Evolutionary conservation across 2,329 filamentous ascomycete species (phyloP).

Genomic region (Ascochyta rabiei): DNA sequence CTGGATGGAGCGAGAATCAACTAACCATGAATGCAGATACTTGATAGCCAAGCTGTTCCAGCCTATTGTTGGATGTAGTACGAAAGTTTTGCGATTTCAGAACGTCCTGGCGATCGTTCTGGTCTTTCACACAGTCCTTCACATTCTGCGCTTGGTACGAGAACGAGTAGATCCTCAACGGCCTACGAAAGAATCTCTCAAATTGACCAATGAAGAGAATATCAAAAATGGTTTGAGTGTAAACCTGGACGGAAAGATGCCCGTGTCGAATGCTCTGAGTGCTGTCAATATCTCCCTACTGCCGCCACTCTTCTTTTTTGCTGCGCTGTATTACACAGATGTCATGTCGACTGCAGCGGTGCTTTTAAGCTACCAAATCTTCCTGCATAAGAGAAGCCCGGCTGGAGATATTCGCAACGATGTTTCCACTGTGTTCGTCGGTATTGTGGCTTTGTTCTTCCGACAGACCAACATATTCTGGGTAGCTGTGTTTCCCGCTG

Average conservation of each 20-base stretch:
- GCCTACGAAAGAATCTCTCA: not conserved
- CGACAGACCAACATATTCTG: conserved; percentile 98
- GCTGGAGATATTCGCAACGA: conserved; percentile 17
- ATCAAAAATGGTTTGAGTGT: not conserved
- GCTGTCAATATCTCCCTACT: conserved; percentile 84
- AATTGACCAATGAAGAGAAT: not conserved
- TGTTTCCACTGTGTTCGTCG: conserved; percentile 56
- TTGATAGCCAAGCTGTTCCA: conserved; percentile 48
- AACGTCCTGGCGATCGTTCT: conserved; percentile 49
- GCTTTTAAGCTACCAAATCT: conserved; percentile 67
- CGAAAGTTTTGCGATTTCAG: conserved; percentile 45
- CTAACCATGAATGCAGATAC: conserved; percentile 40
- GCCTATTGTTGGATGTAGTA: conserved; percentile 50
- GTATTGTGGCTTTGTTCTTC: conserved; percentile 73
- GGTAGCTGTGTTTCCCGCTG: conserved; percentile 79
- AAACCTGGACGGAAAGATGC: conserved; percentile 36
- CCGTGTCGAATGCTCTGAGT: conserved; percentile 57
- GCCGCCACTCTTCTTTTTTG: conserved; percentile 94
- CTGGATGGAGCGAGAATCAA: not conserved
- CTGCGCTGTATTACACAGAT: conserved; percentile 93
- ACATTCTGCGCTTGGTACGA: conserved; percentile 3
- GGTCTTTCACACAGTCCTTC: conserved; percentile 26
- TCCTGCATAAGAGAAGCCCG: conserved; percentile 39
- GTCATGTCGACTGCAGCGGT: conserved; percentile 80
- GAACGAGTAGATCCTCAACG: conserved; percentile 1